These are phyloP conservation scores for Lactarius quietus DNA, from an alignment of 768 basidiomycete species.

Conservation along the genomic window DNA sequence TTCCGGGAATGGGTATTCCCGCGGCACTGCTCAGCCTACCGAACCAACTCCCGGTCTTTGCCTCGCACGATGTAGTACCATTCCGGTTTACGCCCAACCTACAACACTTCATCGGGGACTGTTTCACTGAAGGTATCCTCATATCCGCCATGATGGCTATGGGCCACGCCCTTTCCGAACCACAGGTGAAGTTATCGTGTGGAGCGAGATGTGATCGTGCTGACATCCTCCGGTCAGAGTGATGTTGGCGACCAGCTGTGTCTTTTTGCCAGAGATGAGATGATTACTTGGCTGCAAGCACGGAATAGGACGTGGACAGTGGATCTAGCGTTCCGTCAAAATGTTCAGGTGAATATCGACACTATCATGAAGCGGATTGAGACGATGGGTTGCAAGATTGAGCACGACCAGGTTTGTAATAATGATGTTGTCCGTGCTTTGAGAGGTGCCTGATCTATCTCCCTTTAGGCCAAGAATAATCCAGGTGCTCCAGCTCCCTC, in stretches of 20 bases:
- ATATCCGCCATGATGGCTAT: constrained; percentile 88
- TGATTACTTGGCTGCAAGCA: constrained; percentile 66
- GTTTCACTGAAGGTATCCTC: constrained; percentile 86
- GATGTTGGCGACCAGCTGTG: constrained; percentile 91
- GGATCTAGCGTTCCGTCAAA: constrained; percentile 55
- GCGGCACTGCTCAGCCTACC: constrained; percentile 29
- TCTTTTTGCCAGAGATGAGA: constrained; percentile 91
- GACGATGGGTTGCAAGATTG: constrained; percentile 79
- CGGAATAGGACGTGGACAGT: constrained; percentile 53
- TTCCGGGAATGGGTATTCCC: constrained; percentile 57
- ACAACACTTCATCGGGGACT: constrained; percentile 86
- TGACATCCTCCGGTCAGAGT: constrained; percentile 47
- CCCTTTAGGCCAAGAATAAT: constrained; percentile 32
- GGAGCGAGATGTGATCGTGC: constrained; percentile 1
- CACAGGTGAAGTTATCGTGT: constrained; percentile 54
- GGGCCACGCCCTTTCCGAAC: constrained; percentile 83
- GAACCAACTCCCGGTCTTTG: constrained; percentile 56
- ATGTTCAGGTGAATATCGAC: constrained; percentile 57
- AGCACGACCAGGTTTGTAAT: constrained; percentile 68
- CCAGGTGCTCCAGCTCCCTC: constrained; percentile 37
- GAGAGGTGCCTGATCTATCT: neutral
- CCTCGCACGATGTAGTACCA: constrained; percentile 83
- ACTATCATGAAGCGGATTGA: constrained; percentile 77
- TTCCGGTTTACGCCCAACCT: constrained; percentile 98
- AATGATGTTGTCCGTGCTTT: constrained; percentile 10